Evolutionary conservation across 75 land plant genomes (phyloP), one percentile per base, ranked within the genome.

Genomic region (Picea glauca): DNA sequence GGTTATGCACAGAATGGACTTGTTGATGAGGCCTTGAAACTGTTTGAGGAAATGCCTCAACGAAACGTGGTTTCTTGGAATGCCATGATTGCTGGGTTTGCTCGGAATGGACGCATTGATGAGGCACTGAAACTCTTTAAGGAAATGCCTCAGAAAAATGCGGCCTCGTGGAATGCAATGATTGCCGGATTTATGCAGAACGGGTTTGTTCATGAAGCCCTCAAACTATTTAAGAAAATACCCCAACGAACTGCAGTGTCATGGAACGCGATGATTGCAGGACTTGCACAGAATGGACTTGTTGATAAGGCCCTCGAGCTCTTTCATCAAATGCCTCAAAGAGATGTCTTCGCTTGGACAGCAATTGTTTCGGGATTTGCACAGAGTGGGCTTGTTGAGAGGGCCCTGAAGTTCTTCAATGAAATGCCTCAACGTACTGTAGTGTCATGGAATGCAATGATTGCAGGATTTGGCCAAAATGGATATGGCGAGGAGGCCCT

Each of bases 181-280:
- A 6, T 32, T 56, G 18, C 64, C 35, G 46, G 63, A 77, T 35
- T 18, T 15, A 62, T 17, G 63, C 23, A 18, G 23, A 62, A 62
- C 23, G 63, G 20, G 9, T 20, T 20, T 62, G 63, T 62, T 62
- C 23, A 21, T 18, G 63, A 62, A 21, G 63, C 63, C 63, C 23
- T 30, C 81, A 31, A 79, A 63, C 11, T 81, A 64, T 74, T 30
- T 20, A 20, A 74, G 31, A 14, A 58, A 58, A 74, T 75, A 77
- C 40, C 20, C 32, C 60, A 65, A 32, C 68, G 35, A 58, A 81
- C 76, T 80, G 59, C 76, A 58, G 84, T 86, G 32, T 65, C 87
- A 60, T 86, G 87, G 87, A 86, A 86, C 62, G 68, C 84, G 60
- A 14, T 86, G 21, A 82, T 82, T 35, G 73, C 68, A 23, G 84